Evolutionary conservation across 345 rosid species (phyloP), one percentile per base, ranked within the genome.

Genomic region (Linum tenue): DNA sequence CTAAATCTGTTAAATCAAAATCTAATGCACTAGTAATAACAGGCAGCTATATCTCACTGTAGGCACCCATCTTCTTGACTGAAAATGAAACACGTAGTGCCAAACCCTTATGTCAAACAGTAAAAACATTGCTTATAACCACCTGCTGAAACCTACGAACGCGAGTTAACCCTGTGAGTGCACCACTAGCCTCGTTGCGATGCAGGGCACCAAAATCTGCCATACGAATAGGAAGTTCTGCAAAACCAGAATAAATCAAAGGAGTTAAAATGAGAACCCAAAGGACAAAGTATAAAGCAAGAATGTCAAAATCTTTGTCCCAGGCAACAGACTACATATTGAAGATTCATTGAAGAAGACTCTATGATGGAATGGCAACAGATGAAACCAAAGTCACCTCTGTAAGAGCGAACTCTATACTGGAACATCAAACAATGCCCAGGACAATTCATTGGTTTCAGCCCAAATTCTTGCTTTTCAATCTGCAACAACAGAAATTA

Each of bases 61-160:
- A 41, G 44, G 44, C 44, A 41, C 5, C 44, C 44, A 41, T 41
- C 44, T 41, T 41, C 5, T 4, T 41, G 44, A 8, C 44, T 41
- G 9, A 41, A 0, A 41, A 8, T 41, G 44, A 41, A 41, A 41
- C 44, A 41, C 44, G 9, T 4, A 4, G 9, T 41, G 5, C 44
- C 5, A 4, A 41, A 41, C 6, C 31, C 31, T 41, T 41, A 41
- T 4, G 44, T 41, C 44, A 41, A 41, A 8, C 44, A 41, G 44
- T 8, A 41, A 4, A 22, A 41, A 41, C 50, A 40, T 63, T 60
- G n/a, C 7, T 37, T 41, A 41, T 55, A 67, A 58, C 4, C 73
- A 94, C 99, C 97, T 95, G 99, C 78, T 91, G 96, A 82, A 95
- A 91, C 76, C 99, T 90, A 73, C 97, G 84, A 64, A 89, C 96